Base-by-base conservation (phyloP, 2,329 filamentous ascomycete genomes). In the Fusarium caatingaense region DNA sequence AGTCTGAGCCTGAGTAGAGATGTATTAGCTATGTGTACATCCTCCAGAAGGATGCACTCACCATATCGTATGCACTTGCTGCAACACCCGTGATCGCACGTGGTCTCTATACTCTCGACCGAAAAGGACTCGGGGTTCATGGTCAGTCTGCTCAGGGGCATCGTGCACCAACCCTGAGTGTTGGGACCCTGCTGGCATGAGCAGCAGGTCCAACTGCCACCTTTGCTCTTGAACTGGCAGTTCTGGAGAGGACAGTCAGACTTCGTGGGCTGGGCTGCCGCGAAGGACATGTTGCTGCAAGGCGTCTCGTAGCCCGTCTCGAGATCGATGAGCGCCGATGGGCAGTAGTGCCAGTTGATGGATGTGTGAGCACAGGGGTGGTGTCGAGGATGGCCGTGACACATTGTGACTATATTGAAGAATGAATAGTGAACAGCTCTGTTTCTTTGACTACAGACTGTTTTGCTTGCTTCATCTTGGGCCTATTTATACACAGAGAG, bases 301-400 rank as follows among this genome's bases (percentile, higher is more conserved):
- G 85, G 82, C 37, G 81, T 82, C 73, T 85, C 82, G 62, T 84
- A 83, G 20, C 85, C 84, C 0, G 85, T 87, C 37, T 80, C 75
- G 32, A 85, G 75, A 74, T 88, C 84, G 61, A 87, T 83, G 63
- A 79, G 60, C 72, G 53, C 78, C 18, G 77, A 76, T 1, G 85
- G 83, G 71, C 86, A 88, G 76, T 87, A 87, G 72, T 85, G 80
- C 84, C 85, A 88, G 65, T 82, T 83, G 68, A 87, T 81, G 48
- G 85, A 87, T n/a, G 83, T 84, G 75, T 88, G 86, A 25, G 81
- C 80, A 74, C 86, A 88, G 16, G 83, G 79, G 69, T 88, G 86
- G 66, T 80, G 79, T 53, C 84, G 83, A 58, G 86, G 86, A 67
- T 86, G 85, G 54, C 84, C 85, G 80, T 85, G 82, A 70, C 86